Evolutionary conservation across 2,329 filamentous ascomycete species (phyloP).

Genomic region (Cyphellophora attinorum): DNA sequence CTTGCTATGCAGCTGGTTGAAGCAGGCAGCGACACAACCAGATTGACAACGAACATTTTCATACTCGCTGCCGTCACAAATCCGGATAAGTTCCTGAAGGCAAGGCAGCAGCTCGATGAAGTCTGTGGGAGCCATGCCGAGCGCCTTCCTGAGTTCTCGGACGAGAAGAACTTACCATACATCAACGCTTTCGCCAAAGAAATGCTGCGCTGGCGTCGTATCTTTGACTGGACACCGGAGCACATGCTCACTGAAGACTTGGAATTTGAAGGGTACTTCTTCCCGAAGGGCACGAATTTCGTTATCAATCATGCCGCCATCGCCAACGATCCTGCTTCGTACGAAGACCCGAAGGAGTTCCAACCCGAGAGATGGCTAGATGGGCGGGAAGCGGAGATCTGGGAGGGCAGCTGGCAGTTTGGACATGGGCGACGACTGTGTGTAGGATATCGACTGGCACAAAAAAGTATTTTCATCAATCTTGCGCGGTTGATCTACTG

Average conservation of each 20-base stretch:
- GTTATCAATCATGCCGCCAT: constrained; percentile 25
- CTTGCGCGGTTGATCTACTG: constrained; percentile 22
- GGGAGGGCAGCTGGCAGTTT: constrained; percentile 26
- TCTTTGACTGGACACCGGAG: constrained; percentile 19
- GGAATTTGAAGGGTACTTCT: constrained; percentile 21
- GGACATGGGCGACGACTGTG: constrained; percentile 27
- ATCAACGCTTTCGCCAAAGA: constrained; percentile 21
- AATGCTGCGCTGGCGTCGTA: constrained; percentile 21
- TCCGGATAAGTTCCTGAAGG: constrained; percentile 18
- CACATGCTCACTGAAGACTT: constrained; percentile 19
- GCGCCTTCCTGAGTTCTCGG: constrained; percentile 17
- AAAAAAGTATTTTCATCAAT: constrained; percentile 23
- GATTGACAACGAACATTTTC: constrained; percentile 27
- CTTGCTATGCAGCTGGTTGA: constrained; percentile 30
- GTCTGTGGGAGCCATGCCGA: constrained; percentile 10
- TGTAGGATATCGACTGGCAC: constrained; percentile 24
- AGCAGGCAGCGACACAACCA: constrained; percentile 36
- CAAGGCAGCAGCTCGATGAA: constrained; percentile 15
- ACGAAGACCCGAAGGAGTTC: constrained; percentile 22
- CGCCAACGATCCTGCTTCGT: constrained; percentile 17
- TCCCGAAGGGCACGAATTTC: constrained; percentile 23
- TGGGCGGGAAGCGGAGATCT: constrained; percentile 20
- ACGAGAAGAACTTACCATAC: constrained; percentile 20
- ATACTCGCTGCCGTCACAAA: constrained; percentile 20
- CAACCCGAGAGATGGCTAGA: constrained; percentile 29